These are phyloP conservation scores for Lasiosphaeris hirsuta DNA, from an alignment of 495 filamentous ascomycete genomes.

Conservation along the genomic window DNA sequence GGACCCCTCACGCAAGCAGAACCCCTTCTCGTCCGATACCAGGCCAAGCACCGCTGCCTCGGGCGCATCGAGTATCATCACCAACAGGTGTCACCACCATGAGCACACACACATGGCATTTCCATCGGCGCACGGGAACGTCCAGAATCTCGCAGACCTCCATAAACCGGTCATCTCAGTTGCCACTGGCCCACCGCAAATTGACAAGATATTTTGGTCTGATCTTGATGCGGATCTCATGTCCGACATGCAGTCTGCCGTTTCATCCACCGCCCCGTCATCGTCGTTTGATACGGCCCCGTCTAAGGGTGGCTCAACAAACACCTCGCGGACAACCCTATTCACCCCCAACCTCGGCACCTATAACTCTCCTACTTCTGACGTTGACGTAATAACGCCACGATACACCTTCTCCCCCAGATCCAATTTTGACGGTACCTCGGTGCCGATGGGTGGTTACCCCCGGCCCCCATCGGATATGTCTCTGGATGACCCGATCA, in stretches of 20 bases:
- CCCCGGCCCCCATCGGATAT: conserved; percentile 17
- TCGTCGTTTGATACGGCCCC: conserved; percentile 19
- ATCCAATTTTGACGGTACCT: conserved; percentile 4
- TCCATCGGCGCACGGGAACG: conserved; percentile 4
- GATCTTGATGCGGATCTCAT: conserved; percentile 15
- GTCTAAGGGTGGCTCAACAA: conserved; percentile 21
- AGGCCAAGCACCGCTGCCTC: conserved; percentile 23
- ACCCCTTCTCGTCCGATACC: conserved; percentile 6
- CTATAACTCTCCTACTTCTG: conserved; percentile 11
- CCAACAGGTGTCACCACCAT: conserved; percentile 10
- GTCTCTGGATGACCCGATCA: conserved; percentile 22
- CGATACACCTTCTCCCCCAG: conserved; percentile 22
- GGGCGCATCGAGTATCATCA: conserved; percentile 14
- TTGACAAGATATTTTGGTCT: conserved; percentile 27
- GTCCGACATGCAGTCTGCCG: conserved; percentile 21
- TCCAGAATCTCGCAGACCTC: conserved; percentile 5
- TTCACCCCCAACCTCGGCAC: conserved; percentile 14
- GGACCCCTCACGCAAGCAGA: conserved; percentile 20
- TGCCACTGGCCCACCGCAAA: conserved; percentile 1
- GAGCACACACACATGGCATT: conserved; percentile 7
- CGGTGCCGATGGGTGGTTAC: conserved; percentile 1
- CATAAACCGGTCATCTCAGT: conserved; percentile 15
- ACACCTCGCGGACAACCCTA: conserved; percentile 30
- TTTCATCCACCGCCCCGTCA: conserved; percentile 22
- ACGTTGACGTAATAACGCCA: neutral